Conservation (phyloP, 306 rosid genomes). For the Hippophae rhamnoides region DNA sequence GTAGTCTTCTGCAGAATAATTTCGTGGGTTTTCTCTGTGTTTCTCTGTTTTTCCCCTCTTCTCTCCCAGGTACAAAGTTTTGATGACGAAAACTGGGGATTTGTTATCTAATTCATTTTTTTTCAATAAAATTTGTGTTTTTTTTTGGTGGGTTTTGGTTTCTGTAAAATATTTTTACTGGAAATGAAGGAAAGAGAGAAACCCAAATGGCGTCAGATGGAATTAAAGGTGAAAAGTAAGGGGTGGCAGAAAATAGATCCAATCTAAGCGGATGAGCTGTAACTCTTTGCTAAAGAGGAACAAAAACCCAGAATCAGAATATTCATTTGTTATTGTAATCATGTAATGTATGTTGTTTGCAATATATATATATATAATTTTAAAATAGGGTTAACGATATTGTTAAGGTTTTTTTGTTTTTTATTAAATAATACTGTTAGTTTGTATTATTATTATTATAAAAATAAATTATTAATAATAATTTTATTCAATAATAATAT, state of each 20-base stretch:
- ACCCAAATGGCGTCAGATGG: slow-evolving; percentile 33
- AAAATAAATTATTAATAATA: too few relatives aligned
- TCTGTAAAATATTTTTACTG: slow-evolving; percentile 25
- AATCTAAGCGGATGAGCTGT: slow-evolving; percentile 68
- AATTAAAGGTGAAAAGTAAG: slow-evolving; percentile 27
- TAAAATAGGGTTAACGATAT: too few relatives aligned
- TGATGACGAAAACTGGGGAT: background rate
- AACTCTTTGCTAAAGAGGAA: slow-evolving; percentile 19
- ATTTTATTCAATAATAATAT: too few relatives aligned
- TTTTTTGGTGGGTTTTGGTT: slow-evolving; percentile 1
- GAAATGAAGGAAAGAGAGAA: slow-evolving; percentile 31
- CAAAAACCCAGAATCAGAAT: slow-evolving; percentile 2
- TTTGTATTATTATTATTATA: too few relatives aligned
- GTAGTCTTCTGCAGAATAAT: slow-evolving; percentile 2
- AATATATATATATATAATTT: too few relatives aligned
- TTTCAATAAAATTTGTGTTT: background rate
- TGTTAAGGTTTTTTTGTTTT: too few relatives aligned
- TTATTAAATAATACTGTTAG: too few relatives aligned
- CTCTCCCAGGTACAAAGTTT: background rate
- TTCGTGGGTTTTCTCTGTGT: slow-evolving; percentile 11
- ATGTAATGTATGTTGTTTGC: too few relatives aligned
- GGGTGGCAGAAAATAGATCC: slow-evolving; percentile 48
- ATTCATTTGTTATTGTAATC: background rate
- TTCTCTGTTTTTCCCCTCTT: background rate
- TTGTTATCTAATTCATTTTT: background rate